Base-by-base conservation (phyloP, 1,284 basidiomycete genomes). In the Pisolithus thermaeus region DNA sequence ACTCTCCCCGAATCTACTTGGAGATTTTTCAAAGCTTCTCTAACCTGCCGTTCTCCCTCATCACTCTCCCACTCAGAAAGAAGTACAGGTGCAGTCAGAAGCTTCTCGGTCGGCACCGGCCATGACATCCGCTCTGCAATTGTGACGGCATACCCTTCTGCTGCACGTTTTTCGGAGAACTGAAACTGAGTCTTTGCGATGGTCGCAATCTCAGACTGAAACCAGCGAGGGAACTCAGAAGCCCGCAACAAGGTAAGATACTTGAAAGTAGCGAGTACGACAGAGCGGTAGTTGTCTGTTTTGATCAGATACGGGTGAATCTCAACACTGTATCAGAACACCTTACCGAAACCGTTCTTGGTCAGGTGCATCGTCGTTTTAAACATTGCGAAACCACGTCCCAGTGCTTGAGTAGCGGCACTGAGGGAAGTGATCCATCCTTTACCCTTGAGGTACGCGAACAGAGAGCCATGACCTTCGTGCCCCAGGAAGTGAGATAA, bases 401-500 rank as follows among this genome's bases (percentile, higher is more conserved):
- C 93, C 18, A 88, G 78, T 50, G 81, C 77, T 53, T 89, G 86
- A 2, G 82, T 76, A 3, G 91, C 92, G 39, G 86, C 79, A 52
- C 80, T 84, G 44, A 99, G 74, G 22, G 77, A 77, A 52, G 90
- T 94, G 47, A 89, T 83, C 95, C 95, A 98, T 4, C 95, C 93
- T 64, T 90, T 87, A 59, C 80, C 76, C 74, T 98, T 99, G 56
- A 99, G 76, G 68, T 94, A 92, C 1, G 92, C 92, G 59, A 95
- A 80, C 40, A 99, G 73, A 1, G 94, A 97, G 1, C 97, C 97
- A 37, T 89, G 84, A 3, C 97, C 97, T 72, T 99, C 97, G 67
- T 99, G 96, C 0, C 97, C 97, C 46, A 97, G 71, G 63, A 97
- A 87, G 68, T 97, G 92, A 2, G 84, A 79, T 18, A 99, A 65